Percentiles rank a stretch among this genome's conserved stretches.
These are phyloP conservation scores for Phytophthora colocasiae DNA, from an alignment of 352 stramenopile species.

Conservation along the genomic window DNA sequence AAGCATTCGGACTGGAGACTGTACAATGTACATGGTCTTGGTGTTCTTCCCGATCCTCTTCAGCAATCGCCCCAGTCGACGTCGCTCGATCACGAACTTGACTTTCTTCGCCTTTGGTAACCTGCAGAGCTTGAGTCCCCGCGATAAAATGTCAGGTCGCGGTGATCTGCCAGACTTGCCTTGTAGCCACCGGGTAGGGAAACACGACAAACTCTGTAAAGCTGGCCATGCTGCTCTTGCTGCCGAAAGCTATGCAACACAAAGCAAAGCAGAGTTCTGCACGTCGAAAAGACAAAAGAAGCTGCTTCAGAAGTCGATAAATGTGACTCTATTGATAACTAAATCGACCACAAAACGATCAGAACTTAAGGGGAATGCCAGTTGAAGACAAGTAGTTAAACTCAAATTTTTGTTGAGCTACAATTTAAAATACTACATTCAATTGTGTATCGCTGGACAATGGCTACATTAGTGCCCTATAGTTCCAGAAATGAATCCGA, in stretches of 20 bases:
- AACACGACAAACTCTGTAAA: neutral
- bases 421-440: neutral
- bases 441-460: neutral
- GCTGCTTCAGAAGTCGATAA: no score
- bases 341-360: no score
- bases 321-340: no score
- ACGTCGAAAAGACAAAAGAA: no score
- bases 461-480: slow-evolving; percentile 13
- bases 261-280: neutral
- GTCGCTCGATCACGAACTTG: neutral
- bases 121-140: neutral
- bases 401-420: neutral
- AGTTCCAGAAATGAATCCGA: slow-evolving; percentile 8
- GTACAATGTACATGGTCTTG: neutral
- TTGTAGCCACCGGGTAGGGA: neutral
- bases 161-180: slow-evolving; percentile 1
- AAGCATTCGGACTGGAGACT: slow-evolving; percentile 6
- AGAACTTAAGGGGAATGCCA: no score
- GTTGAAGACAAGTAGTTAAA: no score
- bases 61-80: slow-evolving; percentile 1
- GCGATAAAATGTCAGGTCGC: slow-evolving; percentile 1
- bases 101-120: slow-evolving; percentile 1
- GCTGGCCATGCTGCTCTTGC: neutral
- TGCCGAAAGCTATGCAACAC: neutral
- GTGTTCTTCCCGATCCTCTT: slow-evolving; percentile 11